These are phyloP conservation scores for Fusarium guadeloupense DNA, from an alignment of 2,329 filamentous ascomycete species.

Conservation along the genomic window DNA sequence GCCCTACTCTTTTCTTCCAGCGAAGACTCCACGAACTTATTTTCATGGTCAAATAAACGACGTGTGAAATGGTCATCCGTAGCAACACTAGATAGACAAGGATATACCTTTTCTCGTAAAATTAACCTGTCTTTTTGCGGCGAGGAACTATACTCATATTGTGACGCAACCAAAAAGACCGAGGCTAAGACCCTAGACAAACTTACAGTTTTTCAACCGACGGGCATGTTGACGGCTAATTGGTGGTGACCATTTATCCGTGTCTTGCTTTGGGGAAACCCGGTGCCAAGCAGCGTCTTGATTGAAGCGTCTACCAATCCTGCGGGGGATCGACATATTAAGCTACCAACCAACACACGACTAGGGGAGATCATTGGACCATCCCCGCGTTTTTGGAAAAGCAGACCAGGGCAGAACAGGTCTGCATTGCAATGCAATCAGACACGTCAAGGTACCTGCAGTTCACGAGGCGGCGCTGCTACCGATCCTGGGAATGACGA, in stretches of 20 bases:
- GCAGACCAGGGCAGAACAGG: background rate
- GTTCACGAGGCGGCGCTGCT: background rate
- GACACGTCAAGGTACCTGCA: background rate
- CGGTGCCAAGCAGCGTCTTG: slow-evolving; percentile 15
- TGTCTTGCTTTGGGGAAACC: background rate
- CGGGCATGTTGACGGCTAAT: background rate
- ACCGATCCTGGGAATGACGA: slow-evolving; percentile 3
- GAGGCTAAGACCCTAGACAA: fast-evolving
- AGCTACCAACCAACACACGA: slow-evolving; percentile 1
- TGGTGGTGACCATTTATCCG: slow-evolving; percentile 27
- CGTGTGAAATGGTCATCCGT: background rate
- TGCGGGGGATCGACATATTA: slow-evolving; percentile 32
- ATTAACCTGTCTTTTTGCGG: too few relatives aligned
- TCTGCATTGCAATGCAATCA: background rate
- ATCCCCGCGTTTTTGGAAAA: slow-evolving; percentile 14
- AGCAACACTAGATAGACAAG: too few relatives aligned
- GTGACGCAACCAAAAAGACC: background rate
- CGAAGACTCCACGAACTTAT: background rate
- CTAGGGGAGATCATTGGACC: background rate
- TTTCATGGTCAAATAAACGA: too few relatives aligned
- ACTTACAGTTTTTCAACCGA: background rate
- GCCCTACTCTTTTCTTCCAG: background rate
- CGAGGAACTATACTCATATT: too few relatives aligned
- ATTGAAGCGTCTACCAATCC: slow-evolving; percentile 32
- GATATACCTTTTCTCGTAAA: too few relatives aligned